Conservation (phyloP, 2,329 filamentous ascomycete genomes). For the Nemania abortiva region DNA sequence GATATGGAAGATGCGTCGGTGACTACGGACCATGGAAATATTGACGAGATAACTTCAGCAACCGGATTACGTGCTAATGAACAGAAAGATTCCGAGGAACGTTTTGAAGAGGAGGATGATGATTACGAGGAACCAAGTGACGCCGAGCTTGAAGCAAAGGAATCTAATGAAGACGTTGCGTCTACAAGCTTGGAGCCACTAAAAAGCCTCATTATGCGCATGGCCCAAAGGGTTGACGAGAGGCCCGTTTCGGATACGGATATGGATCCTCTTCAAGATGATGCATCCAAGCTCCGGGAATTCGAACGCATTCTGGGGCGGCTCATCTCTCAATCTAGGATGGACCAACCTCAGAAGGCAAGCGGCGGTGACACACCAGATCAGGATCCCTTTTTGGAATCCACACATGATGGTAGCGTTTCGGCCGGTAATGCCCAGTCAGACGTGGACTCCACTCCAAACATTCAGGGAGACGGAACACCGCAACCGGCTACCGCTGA, state of each 20-base stretch:
- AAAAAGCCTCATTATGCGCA: slow-evolving; percentile 63
- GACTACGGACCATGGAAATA: background rate
- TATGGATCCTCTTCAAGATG: slow-evolving; percentile 45
- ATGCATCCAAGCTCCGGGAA: slow-evolving; percentile 58
- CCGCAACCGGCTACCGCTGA: slow-evolving; percentile 1
- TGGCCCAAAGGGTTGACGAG: slow-evolving; percentile 61
- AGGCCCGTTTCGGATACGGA: slow-evolving; percentile 39
- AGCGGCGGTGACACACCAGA: slow-evolving; percentile 13
- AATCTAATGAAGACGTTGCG: slow-evolving; percentile 44
- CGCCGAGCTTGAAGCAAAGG: slow-evolving; percentile 28
- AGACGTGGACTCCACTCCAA: background rate
- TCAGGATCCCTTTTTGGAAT: slow-evolving; percentile 13
- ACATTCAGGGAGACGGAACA: slow-evolving; percentile 3
- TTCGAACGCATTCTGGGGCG: slow-evolving; percentile 66
- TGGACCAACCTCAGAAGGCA: slow-evolving; percentile 26
- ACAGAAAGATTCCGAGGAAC: slow-evolving; percentile 37
- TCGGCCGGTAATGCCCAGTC: slow-evolving; percentile 28
- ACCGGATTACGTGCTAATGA: slow-evolving; percentile 12
- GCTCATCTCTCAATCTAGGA: slow-evolving; percentile 57
- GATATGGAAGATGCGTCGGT: background rate
- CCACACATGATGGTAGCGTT: slow-evolving; percentile 6
- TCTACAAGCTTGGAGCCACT: slow-evolving; percentile 41
- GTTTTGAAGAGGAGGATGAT: slow-evolving; percentile 39
- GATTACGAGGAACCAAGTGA: slow-evolving; percentile 29
- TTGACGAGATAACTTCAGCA: slow-evolving; percentile 14